phyloP scores from a whole-genome alignment of 1,284 basidiomycete species.

The Melampsora medusae region DNA sequence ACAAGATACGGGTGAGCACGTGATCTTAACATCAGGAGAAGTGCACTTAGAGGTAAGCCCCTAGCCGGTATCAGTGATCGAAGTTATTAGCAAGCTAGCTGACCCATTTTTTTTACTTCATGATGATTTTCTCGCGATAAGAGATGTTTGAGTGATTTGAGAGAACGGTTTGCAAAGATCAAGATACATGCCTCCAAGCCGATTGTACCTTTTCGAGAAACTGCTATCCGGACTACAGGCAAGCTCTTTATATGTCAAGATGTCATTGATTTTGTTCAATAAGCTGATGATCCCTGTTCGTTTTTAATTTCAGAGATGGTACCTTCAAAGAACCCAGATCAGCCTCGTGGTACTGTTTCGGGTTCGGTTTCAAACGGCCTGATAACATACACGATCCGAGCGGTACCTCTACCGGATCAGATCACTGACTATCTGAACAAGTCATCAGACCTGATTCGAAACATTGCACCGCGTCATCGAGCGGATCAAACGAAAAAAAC shows the following conservation, averaged over 20 bases:
- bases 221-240: constrained; percentile 77
- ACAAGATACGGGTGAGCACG: constrained; percentile 95
- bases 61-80: not conserved
- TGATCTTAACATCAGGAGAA: constrained; percentile 93
- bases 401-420: constrained; percentile 69
- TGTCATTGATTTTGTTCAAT: not conserved
- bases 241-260: constrained; percentile 47
- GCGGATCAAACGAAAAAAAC: constrained; percentile 48
- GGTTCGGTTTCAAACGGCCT: constrained; percentile 69
- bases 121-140: constrained; percentile 53
- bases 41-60: constrained; percentile 80
- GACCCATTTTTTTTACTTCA: constrained; percentile 16
- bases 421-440: constrained; percentile 68
- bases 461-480: constrained; percentile 13
- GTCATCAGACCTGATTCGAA: constrained; percentile 21
- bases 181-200: constrained; percentile 91
- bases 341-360: constrained; percentile 73
- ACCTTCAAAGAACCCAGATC: constrained; percentile 71
- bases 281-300: not conserved
- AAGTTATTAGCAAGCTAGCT: constrained; percentile 4
- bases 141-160: constrained; percentile 91
- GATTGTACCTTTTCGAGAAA: constrained; percentile 96
- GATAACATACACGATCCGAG: constrained; percentile 79
- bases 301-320: constrained; percentile 68
- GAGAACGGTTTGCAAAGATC: constrained; percentile 88